phyloP scores from a whole-genome alignment of 768 basidiomycete species.

The Pleurotus djamor region DNA sequence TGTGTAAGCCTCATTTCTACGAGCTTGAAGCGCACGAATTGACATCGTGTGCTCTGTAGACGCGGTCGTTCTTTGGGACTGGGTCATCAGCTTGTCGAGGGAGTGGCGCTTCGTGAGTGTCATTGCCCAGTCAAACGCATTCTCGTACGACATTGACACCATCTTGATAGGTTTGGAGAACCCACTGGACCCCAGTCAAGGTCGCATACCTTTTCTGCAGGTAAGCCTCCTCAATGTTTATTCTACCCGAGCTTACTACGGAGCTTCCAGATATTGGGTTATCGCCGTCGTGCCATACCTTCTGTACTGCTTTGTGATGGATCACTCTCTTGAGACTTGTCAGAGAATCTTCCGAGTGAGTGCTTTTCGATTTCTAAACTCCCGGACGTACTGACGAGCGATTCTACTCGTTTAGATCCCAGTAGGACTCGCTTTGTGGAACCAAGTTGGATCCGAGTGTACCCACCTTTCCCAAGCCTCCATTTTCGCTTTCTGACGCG shows the following conservation, averaged over 20 bases:
- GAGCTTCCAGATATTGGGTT: slow-evolving; percentile 69
- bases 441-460: slow-evolving; percentile 84
- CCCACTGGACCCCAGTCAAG: slow-evolving; percentile 83
- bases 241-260: slow-evolving; percentile 5
- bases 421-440: slow-evolving; percentile 83
- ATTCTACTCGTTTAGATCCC: slow-evolving; percentile 50
- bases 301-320: slow-evolving; percentile 71
- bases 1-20: slow-evolving; percentile 47
- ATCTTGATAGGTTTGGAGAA: slow-evolving; percentile 69
- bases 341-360: slow-evolving; percentile 67
- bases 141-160: slow-evolving; percentile 17
- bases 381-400: background rate
- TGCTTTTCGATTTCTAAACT: background rate
- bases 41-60: slow-evolving; percentile 36
- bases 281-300: slow-evolving; percentile 77
- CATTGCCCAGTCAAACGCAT: slow-evolving; percentile 3
- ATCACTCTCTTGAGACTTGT: slow-evolving; percentile 65
- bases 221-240: slow-evolving; percentile 33
- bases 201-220: slow-evolving; percentile 82
- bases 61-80: slow-evolving; percentile 83
- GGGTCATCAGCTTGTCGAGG: slow-evolving; percentile 74
- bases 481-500: slow-evolving; percentile 12
- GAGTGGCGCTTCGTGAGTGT: slow-evolving; percentile 72
- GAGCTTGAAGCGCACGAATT: no score
- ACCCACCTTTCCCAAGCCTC: slow-evolving; percentile 16